A percentile compares a stretch with the other conserved stretches of the same genome.
These are phyloP conservation scores for Arctostaphylos glauca DNA, from an alignment of 148 eudicot genomes.

Conservation along the genomic window DNA sequence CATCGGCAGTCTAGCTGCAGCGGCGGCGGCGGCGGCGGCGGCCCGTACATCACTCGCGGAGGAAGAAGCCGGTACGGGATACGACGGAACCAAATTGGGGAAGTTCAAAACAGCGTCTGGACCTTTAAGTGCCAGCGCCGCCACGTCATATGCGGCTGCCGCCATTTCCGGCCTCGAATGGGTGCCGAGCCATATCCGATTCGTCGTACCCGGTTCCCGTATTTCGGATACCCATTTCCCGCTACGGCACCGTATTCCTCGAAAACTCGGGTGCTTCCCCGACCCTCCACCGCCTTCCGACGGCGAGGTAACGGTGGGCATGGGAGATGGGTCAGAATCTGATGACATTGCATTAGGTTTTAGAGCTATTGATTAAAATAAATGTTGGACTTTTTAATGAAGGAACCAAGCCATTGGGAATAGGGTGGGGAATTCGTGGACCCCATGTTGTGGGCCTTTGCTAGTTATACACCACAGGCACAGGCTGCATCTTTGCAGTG, in stretches of 20 bases:
- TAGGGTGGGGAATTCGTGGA: neutral
- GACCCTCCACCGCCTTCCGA: neutral
- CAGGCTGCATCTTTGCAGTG: no score
- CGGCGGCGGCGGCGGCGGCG: constrained; percentile 22
- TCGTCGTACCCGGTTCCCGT: constrained; percentile 42
- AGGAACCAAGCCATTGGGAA: neutral
- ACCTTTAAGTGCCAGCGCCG: constrained; percentile 40
- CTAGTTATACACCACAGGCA: no score
- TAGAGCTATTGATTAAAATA: no score
- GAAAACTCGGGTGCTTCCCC: constrained; percentile 31
- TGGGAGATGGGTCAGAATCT: constrained; percentile 1
- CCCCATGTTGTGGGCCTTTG: neutral
- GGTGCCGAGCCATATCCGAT: constrained; percentile 51
- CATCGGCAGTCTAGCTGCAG: neutral
- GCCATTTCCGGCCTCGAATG: constrained; percentile 45
- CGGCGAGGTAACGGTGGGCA: constrained; percentile 7
- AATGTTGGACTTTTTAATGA: neutral
- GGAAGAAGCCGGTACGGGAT: constrained; percentile 26
- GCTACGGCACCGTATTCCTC: constrained; percentile 37
- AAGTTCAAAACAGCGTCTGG: constrained; percentile 32
- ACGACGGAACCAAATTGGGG: constrained; percentile 13
- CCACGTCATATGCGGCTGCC: constrained; percentile 47
- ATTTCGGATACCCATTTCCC: constrained; percentile 58
- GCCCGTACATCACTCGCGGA: constrained; percentile 28
- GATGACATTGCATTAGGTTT: neutral